Base-by-base conservation (phyloP, 768 basidiomycete genomes). In the Mrakia blollopis region DNA sequence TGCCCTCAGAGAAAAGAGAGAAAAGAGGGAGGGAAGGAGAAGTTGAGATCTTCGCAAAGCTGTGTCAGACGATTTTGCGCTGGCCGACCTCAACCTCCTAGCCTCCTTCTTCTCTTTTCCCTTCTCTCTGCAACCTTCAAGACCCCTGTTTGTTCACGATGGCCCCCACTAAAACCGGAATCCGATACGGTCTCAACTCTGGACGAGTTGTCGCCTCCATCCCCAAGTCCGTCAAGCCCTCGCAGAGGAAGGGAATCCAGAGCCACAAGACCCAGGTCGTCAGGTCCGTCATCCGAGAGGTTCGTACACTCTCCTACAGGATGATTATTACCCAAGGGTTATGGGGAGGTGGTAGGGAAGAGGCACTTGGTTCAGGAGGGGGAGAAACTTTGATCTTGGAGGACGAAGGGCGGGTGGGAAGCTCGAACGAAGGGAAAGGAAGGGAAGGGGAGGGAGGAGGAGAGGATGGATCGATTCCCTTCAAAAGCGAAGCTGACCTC, bases 201-300 rank as follows among this genome's bases (percentile, higher is more conserved):
- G 95, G 95, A 82, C 90, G 90, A 86, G 90, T 92, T 80, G 94
- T 94, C 41, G 94, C 94, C 70, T 83, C 90, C 81, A 90, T 98
- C 83, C 86, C 89, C 81, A 90, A 91, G 86, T 85, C 85, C 70
- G 85, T 87, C 68, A 89, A 90, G 82, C 95, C 94, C 74, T 91
- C 90, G 83, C 89, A 97, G 82, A 92, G 93, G 85, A 98, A 98
- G 88, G 97, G 97, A 81, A 87, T 89, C 79, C 89, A 89, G 83
- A 94, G 92, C 82, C 83, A 74, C 80, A 94, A 93, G 87, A 94
- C 91, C 83, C 91, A 91, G 82, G 94, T 99, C 82, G 94, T 98
- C 83, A 91, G 92, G 84, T 91, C 90, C 80, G 88, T 98, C 79
- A 88, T 98, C 82, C 89, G 96, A 81, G 97, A 99, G 88, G 97